Evolutionary conservation across 306 rosid species (phyloP).

Genomic region (Citrullus amarus): DNA sequence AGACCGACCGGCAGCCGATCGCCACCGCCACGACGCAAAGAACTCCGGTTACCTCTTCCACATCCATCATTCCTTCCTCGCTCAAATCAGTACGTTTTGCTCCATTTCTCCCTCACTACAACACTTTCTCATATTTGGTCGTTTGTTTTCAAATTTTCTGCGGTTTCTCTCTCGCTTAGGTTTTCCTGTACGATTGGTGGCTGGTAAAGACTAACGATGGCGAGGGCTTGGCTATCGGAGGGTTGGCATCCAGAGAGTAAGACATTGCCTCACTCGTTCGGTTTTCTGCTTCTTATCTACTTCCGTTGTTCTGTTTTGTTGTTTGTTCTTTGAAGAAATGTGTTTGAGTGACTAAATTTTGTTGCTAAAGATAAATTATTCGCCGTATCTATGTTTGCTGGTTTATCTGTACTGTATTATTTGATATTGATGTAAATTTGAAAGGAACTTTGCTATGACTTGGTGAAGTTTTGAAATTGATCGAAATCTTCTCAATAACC

Average conservation of each 20-base stretch:
- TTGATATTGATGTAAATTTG: neutral
- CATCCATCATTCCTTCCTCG: constrained; percentile 10
- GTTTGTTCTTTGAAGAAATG: neutral
- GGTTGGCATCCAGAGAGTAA: constrained; percentile 22
- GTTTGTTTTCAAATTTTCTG: neutral
- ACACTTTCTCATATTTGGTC: neutral
- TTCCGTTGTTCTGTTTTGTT: neutral
- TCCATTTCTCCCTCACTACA: neutral
- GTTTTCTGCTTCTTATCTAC: too few species aligned
- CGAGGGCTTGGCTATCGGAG: constrained; percentile 28
- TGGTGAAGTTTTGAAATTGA: neutral
- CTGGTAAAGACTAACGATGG: constrained; percentile 14
- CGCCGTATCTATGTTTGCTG: neutral
- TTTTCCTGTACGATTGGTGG: constrained; percentile 35
- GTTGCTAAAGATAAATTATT: neutral
- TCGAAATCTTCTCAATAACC: neutral
- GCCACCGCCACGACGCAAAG: neutral
- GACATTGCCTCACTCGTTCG: neutral
- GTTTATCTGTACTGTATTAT: neutral
- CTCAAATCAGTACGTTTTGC: constrained; percentile 14
- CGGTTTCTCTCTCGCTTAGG: constrained; percentile 4
- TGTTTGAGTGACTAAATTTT: neutral
- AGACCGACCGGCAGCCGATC: neutral
- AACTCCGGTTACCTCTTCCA: neutral
- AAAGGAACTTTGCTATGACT: neutral